Percentiles rank a stretch among this genome's conserved stretches.
phyloP scores from a whole-genome alignment of 148 eudicot genomes.

The Cornus controversa region DNA sequence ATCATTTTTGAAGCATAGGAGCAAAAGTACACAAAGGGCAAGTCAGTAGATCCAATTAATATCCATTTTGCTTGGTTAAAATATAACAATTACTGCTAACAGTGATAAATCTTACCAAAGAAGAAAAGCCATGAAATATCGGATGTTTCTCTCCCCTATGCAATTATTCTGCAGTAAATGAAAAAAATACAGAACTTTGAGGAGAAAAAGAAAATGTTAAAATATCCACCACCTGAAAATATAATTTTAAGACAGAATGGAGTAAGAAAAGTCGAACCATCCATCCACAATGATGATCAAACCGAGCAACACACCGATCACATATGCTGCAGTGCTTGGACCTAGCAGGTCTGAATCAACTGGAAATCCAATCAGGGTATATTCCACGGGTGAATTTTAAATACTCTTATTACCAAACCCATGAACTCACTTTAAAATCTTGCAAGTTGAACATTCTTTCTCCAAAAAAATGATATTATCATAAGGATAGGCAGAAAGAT shows the following conservation, averaged over 20 bases:
- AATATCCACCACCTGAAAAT: not conserved
- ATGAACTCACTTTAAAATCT: slow-evolving; percentile 69
- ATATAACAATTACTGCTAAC: not conserved
- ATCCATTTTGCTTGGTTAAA: no score
- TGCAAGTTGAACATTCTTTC: slow-evolving; percentile 92
- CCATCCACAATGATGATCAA: slow-evolving; percentile 99
- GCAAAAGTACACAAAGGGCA: no score
- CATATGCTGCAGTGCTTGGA: slow-evolving; percentile 97
- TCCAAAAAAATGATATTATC: slow-evolving; percentile 73
- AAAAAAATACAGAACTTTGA: slow-evolving; percentile 11
- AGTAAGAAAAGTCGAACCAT: slow-evolving; percentile 55
- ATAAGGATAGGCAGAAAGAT: slow-evolving; percentile 84
- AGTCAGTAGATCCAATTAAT: no score
- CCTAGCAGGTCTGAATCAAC: slow-evolving; percentile 80
- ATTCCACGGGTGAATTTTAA: not conserved
- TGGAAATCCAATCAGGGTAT: slow-evolving; percentile 16
- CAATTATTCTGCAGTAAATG: slow-evolving; percentile 85
- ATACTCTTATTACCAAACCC: slow-evolving; percentile 3
- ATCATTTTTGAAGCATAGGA: not conserved
- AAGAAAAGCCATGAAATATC: slow-evolving; percentile 87
- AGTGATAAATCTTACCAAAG: slow-evolving; percentile 64
- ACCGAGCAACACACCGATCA: slow-evolving; percentile 91
- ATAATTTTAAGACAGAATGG: not conserved
- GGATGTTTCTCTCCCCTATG: slow-evolving; percentile 91
- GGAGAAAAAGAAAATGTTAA: not conserved